These are phyloP conservation scores for Clitopilus hobsonii DNA, from an alignment of 768 basidiomycete species.

Conservation along the genomic window DNA sequence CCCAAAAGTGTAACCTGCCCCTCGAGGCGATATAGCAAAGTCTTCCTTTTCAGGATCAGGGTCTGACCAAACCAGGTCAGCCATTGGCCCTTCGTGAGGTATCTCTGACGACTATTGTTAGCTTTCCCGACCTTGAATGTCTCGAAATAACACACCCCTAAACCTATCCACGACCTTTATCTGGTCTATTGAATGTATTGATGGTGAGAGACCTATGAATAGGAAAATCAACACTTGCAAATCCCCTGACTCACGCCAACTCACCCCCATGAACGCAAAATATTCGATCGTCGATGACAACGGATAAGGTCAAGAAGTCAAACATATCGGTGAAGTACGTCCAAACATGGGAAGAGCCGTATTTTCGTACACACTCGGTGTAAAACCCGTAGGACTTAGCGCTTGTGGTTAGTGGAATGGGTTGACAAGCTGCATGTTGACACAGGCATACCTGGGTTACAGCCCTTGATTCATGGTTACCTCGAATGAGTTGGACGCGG, in stretches of 20 bases:
- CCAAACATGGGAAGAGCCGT: constrained; percentile 95
- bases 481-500: constrained; percentile 92
- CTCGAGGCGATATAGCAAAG: constrained; percentile 97
- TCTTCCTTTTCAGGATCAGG: constrained; percentile 99
- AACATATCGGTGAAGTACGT: constrained; percentile 99
- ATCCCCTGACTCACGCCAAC: constrained; percentile 14
- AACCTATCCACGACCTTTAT: constrained; percentile 99
- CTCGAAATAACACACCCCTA: constrained; percentile 55
- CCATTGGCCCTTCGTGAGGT: constrained; percentile 99
- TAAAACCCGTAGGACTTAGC: constrained; percentile 96
- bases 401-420: constrained; percentile 19
- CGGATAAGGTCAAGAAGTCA: constrained; percentile 94
- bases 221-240: constrained; percentile 8
- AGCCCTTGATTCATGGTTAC: constrained; percentile 96
- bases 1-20: constrained; percentile 98
- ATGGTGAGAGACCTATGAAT: constrained; percentile 82
- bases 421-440: constrained; percentile 13
- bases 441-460: constrained; percentile 84
- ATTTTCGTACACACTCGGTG: constrained; percentile 96
- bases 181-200: constrained; percentile 98
- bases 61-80: constrained; percentile 99
- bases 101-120: constrained; percentile 63
- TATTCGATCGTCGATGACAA: constrained; percentile 98
- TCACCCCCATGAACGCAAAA: constrained; percentile 98
- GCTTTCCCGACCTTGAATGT: constrained; percentile 10